phyloP scores from a whole-genome alignment of 768 basidiomycete species.

The Tulasnella sp. region DNA sequence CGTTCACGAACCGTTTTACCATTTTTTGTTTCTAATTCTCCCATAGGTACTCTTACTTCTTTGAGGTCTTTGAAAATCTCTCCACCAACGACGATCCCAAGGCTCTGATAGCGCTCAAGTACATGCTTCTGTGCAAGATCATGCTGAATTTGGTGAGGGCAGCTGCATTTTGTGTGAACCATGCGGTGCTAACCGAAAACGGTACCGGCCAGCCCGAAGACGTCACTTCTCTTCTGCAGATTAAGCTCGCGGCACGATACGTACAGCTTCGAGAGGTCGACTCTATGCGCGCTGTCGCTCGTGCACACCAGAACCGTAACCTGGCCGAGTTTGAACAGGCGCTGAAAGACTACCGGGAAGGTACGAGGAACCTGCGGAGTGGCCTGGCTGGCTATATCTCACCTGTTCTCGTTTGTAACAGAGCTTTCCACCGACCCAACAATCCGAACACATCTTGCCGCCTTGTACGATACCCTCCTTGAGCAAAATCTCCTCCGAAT shows the following conservation, averaged over 20 bases:
- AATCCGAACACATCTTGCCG: constrained; percentile 88
- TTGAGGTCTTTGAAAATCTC: constrained; percentile 90
- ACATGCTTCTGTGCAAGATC: constrained; percentile 97
- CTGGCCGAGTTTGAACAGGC: constrained; percentile 84
- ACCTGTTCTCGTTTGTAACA: no score
- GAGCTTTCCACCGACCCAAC: constrained; percentile 94
- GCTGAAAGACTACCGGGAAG: constrained; percentile 75
- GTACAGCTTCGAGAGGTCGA: constrained; percentile 83
- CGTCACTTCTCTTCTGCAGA: constrained; percentile 72
- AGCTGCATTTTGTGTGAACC: neutral
- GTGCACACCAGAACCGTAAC: constrained; percentile 87
- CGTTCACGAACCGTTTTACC: neutral
- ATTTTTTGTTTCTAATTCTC: neutral
- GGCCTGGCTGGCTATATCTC: neutral
- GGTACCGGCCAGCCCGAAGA: constrained; percentile 67
- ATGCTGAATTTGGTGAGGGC: constrained; percentile 87
- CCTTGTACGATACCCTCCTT: constrained; percentile 90
- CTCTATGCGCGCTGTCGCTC: constrained; percentile 90
- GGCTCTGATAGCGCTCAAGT: constrained; percentile 83
- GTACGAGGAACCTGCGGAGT: constrained; percentile 31
- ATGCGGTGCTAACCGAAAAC: neutral
- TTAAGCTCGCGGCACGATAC: constrained; percentile 84
- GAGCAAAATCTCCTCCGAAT: constrained; percentile 93
- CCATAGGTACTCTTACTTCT: constrained; percentile 79
- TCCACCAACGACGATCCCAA: constrained; percentile 66